These are phyloP conservation scores for Yamadazyma nakazawae DNA, from an alignment of 805 yeast species.

Conservation along the genomic window DNA sequence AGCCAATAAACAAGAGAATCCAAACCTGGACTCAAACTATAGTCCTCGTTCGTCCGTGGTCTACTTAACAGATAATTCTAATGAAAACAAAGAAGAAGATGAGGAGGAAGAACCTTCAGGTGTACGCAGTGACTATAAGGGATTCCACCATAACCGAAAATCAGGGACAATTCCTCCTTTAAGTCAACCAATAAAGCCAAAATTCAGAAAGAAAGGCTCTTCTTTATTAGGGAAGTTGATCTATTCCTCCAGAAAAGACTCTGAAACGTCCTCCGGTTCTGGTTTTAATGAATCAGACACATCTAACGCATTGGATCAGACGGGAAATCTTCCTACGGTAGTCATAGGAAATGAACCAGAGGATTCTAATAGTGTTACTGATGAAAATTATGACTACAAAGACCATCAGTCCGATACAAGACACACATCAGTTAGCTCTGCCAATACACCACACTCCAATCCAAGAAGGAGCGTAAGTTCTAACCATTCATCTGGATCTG, in stretches of 20 bases:
- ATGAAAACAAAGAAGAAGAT: neutral
- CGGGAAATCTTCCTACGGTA: neutral
- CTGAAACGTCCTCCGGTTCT: conserved; percentile 15
- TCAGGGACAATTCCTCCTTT: conserved; percentile 44
- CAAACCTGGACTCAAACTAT: conserved; percentile 7
- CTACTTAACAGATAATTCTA: conserved; percentile 1
- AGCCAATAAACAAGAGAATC: neutral
- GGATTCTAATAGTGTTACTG: neutral
- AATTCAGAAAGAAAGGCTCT: conserved; percentile 36
- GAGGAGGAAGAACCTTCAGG: neutral
- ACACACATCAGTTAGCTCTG: conserved; percentile 2
- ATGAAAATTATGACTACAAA: conserved; percentile 1
- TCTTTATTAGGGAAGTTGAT: conserved; percentile 40
- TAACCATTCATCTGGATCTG: conserved; percentile 17
- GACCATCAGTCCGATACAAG: conserved; percentile 2
- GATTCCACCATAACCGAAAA: conserved; percentile 36
- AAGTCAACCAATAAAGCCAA: conserved; percentile 48
- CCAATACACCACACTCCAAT: neutral
- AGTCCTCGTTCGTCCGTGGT: conserved; percentile 25
- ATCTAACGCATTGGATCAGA: neutral
- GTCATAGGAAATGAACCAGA: no score
- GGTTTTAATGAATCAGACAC: neutral
- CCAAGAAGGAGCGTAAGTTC: conserved; percentile 18
- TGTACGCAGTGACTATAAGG: conserved; percentile 25
- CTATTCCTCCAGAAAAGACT: conserved; percentile 31